phyloP scores from a whole-genome alignment of 306 rosid species.

The Biancaea sappan region DNA sequence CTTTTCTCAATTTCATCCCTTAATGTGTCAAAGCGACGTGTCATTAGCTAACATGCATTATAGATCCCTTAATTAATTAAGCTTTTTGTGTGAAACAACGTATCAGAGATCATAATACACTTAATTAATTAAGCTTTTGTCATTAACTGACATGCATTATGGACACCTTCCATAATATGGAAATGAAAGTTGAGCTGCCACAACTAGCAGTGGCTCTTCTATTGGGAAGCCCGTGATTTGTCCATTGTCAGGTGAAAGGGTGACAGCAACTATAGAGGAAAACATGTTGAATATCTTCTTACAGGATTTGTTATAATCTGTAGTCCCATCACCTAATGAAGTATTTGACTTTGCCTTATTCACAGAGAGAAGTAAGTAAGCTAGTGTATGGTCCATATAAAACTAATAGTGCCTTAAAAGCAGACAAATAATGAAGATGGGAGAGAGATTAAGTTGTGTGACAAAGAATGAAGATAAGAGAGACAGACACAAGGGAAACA shows the following conservation, averaged over 20 bases:
- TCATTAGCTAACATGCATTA: too few species aligned
- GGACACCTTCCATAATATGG: neutral
- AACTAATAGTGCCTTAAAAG: constrained; percentile 21
- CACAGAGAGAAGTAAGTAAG: constrained; percentile 31
- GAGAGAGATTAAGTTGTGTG: constrained; percentile 23
- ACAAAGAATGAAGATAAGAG: constrained; percentile 20
- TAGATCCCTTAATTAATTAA: too few species aligned
- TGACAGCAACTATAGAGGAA: constrained; percentile 43
- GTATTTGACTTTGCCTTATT: constrained; percentile 29
- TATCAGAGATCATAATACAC: neutral
- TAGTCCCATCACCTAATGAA: constrained; percentile 36
- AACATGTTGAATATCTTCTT: constrained; percentile 37
- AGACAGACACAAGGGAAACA: constrained; percentile 22
- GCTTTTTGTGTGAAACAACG: neutral
- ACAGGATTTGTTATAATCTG: constrained; percentile 32
- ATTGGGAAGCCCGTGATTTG: constrained; percentile 38
- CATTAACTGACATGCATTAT: neutral
- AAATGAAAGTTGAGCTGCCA: constrained; percentile 14
- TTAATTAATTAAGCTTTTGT: neutral
- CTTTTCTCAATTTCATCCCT: too few species aligned
- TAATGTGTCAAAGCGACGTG: too few species aligned
- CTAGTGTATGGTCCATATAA: constrained; percentile 33
- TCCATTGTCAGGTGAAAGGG: constrained; percentile 42
- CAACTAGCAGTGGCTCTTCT: neutral
- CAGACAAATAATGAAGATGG: constrained; percentile 23